Base-by-base conservation (phyloP, 73 alveolate genomes). In the Tetrahymena elliotti region DNA sequence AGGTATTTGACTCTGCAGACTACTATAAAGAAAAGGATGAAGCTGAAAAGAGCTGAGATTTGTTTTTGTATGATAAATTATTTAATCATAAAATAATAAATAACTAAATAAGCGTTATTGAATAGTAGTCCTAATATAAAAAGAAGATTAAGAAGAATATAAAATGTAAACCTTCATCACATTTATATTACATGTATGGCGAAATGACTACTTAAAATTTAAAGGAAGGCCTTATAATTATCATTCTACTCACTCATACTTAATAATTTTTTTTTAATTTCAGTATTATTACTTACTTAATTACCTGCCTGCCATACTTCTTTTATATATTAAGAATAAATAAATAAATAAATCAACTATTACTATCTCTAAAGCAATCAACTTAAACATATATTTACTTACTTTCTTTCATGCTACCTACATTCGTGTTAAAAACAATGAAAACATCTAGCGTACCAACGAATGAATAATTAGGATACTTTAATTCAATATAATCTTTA, bases 261-360 rank as follows among this genome's bases (percentile, higher is more conserved):
- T 27, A 68, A 27, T 27, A 68, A 68, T 68, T 27, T 68, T 68
- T 53, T 68, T 68, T 68, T 68, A 68, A 68, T 4, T 68, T 68
- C n/a, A 27, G 36, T n/a, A 68, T 68, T n/a, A n/a, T n/a, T n/a
- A n/a, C n/a, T n/a, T n/a, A n/a, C n/a, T n/a, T n/a, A n/a, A n/a
- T n/a, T 68, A 68, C 20, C n/a, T 68, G 88, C 88, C 88, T 68
- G 88, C 88, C 88, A 68, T 68, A n/a, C 88, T 68, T 68, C 88
- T 68, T 68, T 68, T 68, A 68, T 68, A 68, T 68, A 68, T 31
- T 47, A 22, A 47, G 82, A 47, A 47, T 47, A 47, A 47, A 68
- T 27, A 6, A 47, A 47, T 47, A 47, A 47, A 68, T 27, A 6
- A 68, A 68, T 27, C 38, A 68, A 68, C 38, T 27, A n/a, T 68